Percentiles rank a stretch among this genome's conserved stretches.
Evolutionary conservation across 768 basidiomycete species (phyloP).

Genomic region (Phlegmacium glaucopus): DNA sequence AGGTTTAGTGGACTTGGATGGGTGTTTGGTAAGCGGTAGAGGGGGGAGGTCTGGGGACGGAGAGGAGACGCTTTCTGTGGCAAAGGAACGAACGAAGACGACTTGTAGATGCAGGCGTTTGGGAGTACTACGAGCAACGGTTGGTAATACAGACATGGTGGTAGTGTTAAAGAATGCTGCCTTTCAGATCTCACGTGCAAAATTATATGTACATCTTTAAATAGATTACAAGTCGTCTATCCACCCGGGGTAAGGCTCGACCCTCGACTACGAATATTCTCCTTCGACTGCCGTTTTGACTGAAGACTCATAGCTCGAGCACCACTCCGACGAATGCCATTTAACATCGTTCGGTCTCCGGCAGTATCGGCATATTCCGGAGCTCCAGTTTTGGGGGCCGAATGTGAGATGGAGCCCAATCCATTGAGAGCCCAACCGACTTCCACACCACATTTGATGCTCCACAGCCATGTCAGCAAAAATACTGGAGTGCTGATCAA

Average conservation of each 20-base stretch:
- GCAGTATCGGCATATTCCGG: conserved; percentile 10
- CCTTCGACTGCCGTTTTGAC: not conserved
- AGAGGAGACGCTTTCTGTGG: conserved; percentile 39
- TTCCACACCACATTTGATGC: conserved; percentile 76
- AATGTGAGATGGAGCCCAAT: conserved; percentile 22
- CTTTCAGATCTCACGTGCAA: conserved; percentile 13
- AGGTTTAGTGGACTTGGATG: conserved; percentile 24
- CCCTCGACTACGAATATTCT: not conserved
- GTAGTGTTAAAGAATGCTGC: conserved; percentile 6
- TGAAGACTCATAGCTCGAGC: conserved; percentile 22
- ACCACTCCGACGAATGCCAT: conserved; percentile 14
- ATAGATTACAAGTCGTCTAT: not conserved
- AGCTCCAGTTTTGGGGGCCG: conserved; percentile 4
- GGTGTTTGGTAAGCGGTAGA: conserved; percentile 23
- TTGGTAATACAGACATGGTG: conserved; percentile 17
- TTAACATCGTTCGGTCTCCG: not conserved
- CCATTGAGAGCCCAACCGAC: conserved; percentile 78
- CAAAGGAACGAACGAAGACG: conserved; percentile 35
- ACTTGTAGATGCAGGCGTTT: conserved; percentile 17
- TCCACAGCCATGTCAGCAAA: conserved; percentile 84
- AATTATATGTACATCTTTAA: no score
- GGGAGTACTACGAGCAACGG: conserved; percentile 13
- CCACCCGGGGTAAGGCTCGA: no score
- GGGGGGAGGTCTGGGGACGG: conserved; percentile 31
- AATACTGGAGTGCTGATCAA: conserved; percentile 81